Evolutionary conservation across 805 yeast species (phyloP).

Genomic region (Metschnikowia hibisci): DNA sequence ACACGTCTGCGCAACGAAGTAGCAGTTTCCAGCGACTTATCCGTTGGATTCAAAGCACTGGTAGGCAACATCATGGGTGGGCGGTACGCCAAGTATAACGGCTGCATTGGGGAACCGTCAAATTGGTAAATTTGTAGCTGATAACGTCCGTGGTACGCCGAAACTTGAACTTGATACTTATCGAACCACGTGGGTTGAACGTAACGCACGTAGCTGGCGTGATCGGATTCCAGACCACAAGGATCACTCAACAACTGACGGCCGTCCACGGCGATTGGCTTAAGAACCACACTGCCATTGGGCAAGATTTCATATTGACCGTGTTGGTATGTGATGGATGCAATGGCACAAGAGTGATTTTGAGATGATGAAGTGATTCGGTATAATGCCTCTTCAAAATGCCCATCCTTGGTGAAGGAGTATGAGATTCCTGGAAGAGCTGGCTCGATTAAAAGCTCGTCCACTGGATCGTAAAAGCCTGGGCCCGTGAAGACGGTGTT

Average conservation of each 20-base stretch:
- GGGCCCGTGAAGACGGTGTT: constrained; percentile 96
- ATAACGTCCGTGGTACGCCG: constrained; percentile 80
- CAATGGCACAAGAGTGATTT: constrained; percentile 80
- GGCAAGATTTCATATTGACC: constrained; percentile 64
- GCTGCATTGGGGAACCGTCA: constrained; percentile 79
- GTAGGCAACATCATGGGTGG: constrained; percentile 98
- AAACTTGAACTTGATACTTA: constrained; percentile 57
- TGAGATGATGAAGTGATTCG: constrained; percentile 66
- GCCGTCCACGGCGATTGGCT: constrained; percentile 84
- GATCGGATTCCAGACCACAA: constrained; percentile 43
- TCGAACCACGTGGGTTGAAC: constrained; percentile 59
- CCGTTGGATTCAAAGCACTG: constrained; percentile 81
- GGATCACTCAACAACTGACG: constrained; percentile 89
- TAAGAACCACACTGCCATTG: constrained; percentile 66
- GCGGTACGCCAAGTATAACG: constrained; percentile 83
- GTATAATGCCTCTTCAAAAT: constrained; percentile 85
- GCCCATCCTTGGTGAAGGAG: constrained; percentile 91
- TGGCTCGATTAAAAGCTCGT: constrained; percentile 91
- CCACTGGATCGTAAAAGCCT: constrained; percentile 92
- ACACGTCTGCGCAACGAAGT: constrained; percentile 42
- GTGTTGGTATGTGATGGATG: constrained; percentile 82
- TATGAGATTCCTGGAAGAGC: constrained; percentile 91
- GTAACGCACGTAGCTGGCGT: constrained; percentile 67
- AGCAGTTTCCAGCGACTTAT: constrained; percentile 34
- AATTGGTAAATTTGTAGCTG: constrained; percentile 68